Evolutionary conservation across 108 stramenopile species (phyloP).

Genomic region (Cyclotella sp.): DNA sequence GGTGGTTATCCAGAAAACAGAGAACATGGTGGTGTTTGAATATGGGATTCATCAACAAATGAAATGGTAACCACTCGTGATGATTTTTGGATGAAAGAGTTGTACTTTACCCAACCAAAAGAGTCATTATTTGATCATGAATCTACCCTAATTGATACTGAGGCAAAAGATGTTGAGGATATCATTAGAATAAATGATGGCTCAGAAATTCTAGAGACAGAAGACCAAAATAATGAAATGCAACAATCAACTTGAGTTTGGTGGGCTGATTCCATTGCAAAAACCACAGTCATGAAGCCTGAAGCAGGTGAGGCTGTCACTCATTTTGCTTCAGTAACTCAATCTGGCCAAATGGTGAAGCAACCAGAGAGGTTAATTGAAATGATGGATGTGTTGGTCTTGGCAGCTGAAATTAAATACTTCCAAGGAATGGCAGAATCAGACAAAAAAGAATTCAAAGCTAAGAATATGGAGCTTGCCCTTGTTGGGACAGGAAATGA

Average conservation of each 20-base stretch:
- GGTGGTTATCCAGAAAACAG: constrained; percentile 28
- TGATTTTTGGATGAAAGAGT: neutral
- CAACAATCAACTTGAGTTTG: neutral
- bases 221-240: neutral
- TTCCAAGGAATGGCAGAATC: too few species aligned
- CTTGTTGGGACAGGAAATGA: neutral
- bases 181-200: neutral
- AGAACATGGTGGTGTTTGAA: too few species aligned
- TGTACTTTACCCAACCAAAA: neutral
- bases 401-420: too few species aligned
- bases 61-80: too few species aligned
- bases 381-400: neutral
- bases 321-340: neutral
- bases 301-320: constrained; percentile 3
- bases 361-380: neutral
- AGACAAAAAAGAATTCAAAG: too few species aligned
- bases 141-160: neutral
- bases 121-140: neutral
- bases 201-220: neutral
- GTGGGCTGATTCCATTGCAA: neutral
- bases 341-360: neutral
- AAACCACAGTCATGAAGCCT: neutral
- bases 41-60: too few species aligned
- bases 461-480: neutral
- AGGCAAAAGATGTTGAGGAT: neutral